These are phyloP conservation scores for Pseudogymnoascus sp. DNA, from an alignment of 2,329 filamentous ascomycete species.

Conservation along the genomic window DNA sequence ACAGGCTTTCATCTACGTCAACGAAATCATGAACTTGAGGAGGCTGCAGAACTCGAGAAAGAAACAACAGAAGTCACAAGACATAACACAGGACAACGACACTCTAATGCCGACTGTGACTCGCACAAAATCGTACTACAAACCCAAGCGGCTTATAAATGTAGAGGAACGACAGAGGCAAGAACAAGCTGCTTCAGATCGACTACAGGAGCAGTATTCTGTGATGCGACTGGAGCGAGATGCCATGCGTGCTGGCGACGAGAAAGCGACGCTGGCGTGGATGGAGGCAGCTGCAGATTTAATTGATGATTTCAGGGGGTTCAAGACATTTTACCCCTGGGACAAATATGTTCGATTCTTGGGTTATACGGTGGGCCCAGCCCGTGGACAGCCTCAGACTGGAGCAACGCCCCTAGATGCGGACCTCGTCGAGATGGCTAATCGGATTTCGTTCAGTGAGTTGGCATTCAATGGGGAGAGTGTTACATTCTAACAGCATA, in stretches of 20 bases:
- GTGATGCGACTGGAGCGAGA: constrained; percentile 36
- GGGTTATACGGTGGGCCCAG: constrained; percentile 29
- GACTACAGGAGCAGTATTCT: constrained; percentile 31
- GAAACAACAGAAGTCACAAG: constrained; percentile 24
- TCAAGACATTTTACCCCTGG: constrained; percentile 59
- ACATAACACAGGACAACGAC: constrained; percentile 32
- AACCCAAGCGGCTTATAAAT: constrained; percentile 28
- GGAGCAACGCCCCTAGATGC: constrained; percentile 22
- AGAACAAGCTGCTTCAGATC: constrained; percentile 28
- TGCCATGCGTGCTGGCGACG: constrained; percentile 25
- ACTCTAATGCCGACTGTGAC: constrained; percentile 12
- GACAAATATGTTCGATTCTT: constrained; percentile 56
- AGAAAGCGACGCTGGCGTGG: constrained; percentile 35
- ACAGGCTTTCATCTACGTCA: constrained; percentile 68
- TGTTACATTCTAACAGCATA: constrained; percentile 15
- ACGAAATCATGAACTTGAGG: constrained; percentile 62
- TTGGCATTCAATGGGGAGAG: background rate
- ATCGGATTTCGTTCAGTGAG: constrained; percentile 25
- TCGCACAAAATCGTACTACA: constrained; percentile 17
- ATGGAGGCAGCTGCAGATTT: constrained; percentile 52
- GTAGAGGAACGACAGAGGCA: constrained; percentile 27
- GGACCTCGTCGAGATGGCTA: constrained; percentile 25
- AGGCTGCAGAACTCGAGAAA: constrained; percentile 31
- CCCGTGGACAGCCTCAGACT: constrained; percentile 17
- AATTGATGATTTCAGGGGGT: constrained; percentile 55